Evolutionary conservation across 129 eudicot species (phyloP), one percentile per base, ranked within the genome.

Genomic region (Dittrichia graveolens): DNA sequence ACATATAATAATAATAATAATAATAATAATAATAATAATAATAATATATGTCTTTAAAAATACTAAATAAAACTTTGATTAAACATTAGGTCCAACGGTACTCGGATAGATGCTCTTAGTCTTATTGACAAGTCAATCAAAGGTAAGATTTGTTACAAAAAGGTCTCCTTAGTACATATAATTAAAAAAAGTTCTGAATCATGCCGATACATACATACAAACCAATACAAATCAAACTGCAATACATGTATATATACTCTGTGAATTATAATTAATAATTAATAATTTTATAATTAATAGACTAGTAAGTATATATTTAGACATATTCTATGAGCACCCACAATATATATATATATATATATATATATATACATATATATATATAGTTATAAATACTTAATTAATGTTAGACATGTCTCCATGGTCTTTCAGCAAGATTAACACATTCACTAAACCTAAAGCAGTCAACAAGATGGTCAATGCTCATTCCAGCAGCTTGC

Each of bases 401-500:
- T 61, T 52, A 40, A 70, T 37, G 78, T 83, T 77, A 94, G 54
- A 90, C 96, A 80, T 90, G 99, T 68, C 97, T 88, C 99, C 99
- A 90, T 37, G 99, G 99, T 78, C 91, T 88, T 81, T 95, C 97
- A 31, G 99, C 97, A 75, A 86, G 96, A 52, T 83, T 84, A n/a
- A 90, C 93, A 59, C 99, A 95, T 65, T 95, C 97, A 56, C 71
- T 75, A 67, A 82, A 83, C 75, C 99, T 86, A 83, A 84, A 90
- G 71, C 99, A 95, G 82, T 95, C 96, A 54, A 95, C 92, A 35
- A 95, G 89, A 85, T 95, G 99, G 79, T 95, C 99, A 71, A 90
- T 88, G 65, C 91, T 85, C 91, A 95, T 85, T 42, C 99, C 99
- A 6, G 91, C 88, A 9, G 99, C 99, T 78, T 95, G 99, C 94